These are phyloP conservation scores for Citrus sinensis DNA, from an alignment of 345 rosid genomes.

Conservation along the genomic window DVS_A1.0 CM039168.1:27631001-27631500, in stretches of 20 bases:
- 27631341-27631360: constrained; percentile 95
- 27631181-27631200: background rate
- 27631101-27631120: constrained; percentile 99
- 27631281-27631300: background rate
- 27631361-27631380: constrained; percentile 94
- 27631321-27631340: constrained; percentile 48
- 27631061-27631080: constrained; percentile 31
- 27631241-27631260: background rate
- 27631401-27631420: constrained; percentile 97
- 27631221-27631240: background rate
- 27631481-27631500: background rate
- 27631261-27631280: no score
- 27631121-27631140: constrained; percentile 94
- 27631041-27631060: background rate
- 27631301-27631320: background rate
- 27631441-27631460: background rate
- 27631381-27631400: constrained; percentile 73
- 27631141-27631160: constrained; percentile 61
- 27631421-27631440: constrained; percentile 91
- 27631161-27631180: background rate
- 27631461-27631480: background rate
- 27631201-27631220: background rate
- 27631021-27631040: background rate
- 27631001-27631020: background rate
- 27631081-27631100: constrained; percentile 98